Evolutionary conservation across 176 grass and related monocot species (phyloP).

Genomic region (Bolboschoenus planiculmis): DNA sequence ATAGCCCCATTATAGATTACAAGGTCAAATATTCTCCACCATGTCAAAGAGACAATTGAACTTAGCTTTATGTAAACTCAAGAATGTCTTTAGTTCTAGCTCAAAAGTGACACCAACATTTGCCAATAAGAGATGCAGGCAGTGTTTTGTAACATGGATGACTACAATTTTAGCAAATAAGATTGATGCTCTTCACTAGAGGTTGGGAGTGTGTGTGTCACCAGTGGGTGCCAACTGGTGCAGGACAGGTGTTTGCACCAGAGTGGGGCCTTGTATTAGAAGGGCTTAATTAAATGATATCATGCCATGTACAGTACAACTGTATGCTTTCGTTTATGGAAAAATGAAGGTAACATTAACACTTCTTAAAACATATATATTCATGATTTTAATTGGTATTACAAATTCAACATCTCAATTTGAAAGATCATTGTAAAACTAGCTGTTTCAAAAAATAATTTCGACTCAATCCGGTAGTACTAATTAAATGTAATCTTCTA

Average conservation of each 20-base stretch:
- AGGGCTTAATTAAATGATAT: background rate
- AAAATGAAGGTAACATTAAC: background rate
- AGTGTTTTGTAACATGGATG: background rate
- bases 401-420: background rate
- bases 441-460: background rate
- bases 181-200: background rate
- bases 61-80: background rate
- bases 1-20: too few relatives aligned
- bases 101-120: background rate
- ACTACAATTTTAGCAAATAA: background rate
- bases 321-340: background rate
- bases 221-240: background rate
- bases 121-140: background rate
- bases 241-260: background rate
- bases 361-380: background rate
- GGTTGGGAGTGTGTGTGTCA: background rate
- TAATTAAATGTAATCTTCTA: background rate
- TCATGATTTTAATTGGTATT: background rate
- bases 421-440: background rate
- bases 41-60: too few relatives aligned
- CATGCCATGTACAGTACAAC: background rate
- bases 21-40: too few relatives aligned
- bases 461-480: too few relatives aligned
- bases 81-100: background rate
- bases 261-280: background rate